These are phyloP conservation scores for Talaromyces sp. DNA, from an alignment of 2,329 filamentous ascomycete genomes.

Conservation along the genomic window DNA sequence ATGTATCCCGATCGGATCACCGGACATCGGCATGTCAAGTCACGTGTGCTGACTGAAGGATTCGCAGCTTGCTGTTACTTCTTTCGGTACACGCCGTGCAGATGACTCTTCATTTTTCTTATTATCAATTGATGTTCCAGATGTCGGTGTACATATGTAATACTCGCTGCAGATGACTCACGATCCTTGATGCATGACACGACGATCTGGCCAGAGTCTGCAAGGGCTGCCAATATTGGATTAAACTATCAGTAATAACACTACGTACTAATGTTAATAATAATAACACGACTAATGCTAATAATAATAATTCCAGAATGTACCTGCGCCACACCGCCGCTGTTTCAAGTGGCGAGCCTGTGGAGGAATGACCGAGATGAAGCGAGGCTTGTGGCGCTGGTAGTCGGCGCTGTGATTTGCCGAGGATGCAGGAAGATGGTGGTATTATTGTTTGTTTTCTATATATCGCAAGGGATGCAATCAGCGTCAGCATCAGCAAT, in stretches of 20 bases:
- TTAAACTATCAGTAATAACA: no score
- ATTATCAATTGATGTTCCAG: no score
- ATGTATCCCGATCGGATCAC: neutral
- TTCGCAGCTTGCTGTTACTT: neutral
- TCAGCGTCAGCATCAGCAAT: neutral
- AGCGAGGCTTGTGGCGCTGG: constrained; percentile 3
- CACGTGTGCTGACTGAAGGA: neutral
- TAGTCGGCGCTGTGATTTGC: neutral
- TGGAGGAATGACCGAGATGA: neutral
- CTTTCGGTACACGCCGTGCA: neutral
- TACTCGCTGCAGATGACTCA: no score
- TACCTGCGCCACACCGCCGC: neutral
- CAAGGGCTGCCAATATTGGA: no score
- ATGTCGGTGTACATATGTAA: no score
- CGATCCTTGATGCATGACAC: no score
- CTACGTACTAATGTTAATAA: no score
- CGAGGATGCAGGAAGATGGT: neutral
- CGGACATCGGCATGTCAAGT: neutral
- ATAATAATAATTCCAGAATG: neutral
- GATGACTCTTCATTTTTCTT: neutral
- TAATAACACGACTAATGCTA: no score
- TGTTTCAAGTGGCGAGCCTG: neutral
- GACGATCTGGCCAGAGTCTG: no score
- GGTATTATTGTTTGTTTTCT: neutral
- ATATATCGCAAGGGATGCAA: no score